These are phyloP conservation scores for Malbranchea zuffiana DNA, from an alignment of 2,329 filamentous ascomycete species.

Conservation along the genomic window DNA sequence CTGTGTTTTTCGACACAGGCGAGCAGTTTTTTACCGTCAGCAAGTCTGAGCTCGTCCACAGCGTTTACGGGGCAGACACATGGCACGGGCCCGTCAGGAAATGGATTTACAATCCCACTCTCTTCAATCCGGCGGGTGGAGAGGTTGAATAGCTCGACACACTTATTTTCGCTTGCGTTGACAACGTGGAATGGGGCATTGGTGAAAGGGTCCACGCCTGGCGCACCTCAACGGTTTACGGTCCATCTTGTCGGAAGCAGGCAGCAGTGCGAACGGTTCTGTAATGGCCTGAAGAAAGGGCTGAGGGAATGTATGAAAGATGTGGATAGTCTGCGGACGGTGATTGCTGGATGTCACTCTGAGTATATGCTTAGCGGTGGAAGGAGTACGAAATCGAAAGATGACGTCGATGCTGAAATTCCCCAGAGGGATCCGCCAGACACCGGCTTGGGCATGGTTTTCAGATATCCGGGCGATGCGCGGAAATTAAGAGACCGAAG, in stretches of 20 bases:
- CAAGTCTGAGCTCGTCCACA: slow-evolving; percentile 67
- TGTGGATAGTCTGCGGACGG: slow-evolving; percentile 69
- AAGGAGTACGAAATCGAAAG: slow-evolving; percentile 26
- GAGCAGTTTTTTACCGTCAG: slow-evolving; percentile 71
- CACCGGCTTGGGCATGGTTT: slow-evolving; percentile 82
- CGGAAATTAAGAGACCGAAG: slow-evolving; percentile 88
- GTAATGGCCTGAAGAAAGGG: slow-evolving; percentile 86
- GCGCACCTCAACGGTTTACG: slow-evolving; percentile 72
- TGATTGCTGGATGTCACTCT: slow-evolving; percentile 80
- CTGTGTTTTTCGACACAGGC: slow-evolving; percentile 94
- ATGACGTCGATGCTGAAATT: slow-evolving; percentile 44
- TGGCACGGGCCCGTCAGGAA: slow-evolving; percentile 81
- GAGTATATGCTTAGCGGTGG: slow-evolving; percentile 57
- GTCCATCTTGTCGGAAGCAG: slow-evolving; percentile 83
- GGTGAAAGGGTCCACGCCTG: slow-evolving; percentile 42
- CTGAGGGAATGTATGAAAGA: slow-evolving; percentile 78
- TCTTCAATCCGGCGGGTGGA: slow-evolving; percentile 88
- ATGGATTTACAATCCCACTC: slow-evolving; percentile 89
- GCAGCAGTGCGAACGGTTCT: slow-evolving; percentile 86
- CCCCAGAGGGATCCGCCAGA: slow-evolving; percentile 56
- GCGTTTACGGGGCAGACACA: slow-evolving; percentile 87
- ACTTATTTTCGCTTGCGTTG: slow-evolving; percentile 83
- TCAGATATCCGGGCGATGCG: slow-evolving; percentile 87
- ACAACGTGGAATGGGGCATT: slow-evolving; percentile 76
- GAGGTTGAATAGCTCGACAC: slow-evolving; percentile 81